These are phyloP conservation scores for Lagenidium giganteum DNA, from an alignment of 352 stramenopile species.

Conservation along the genomic window DNA sequence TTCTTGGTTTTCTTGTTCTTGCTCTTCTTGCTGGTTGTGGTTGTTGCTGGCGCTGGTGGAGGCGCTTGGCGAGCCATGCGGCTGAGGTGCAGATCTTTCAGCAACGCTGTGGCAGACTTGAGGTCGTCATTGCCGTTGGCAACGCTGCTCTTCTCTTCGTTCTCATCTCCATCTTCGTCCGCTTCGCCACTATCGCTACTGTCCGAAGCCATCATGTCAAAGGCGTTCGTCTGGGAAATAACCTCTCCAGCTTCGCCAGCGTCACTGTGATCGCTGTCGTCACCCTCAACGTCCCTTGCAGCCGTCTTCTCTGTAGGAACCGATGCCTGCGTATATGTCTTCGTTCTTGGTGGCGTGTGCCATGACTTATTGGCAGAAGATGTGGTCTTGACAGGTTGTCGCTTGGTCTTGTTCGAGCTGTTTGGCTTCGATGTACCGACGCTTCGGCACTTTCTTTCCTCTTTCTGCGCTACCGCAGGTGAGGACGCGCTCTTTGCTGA, in stretches of 20 bases:
- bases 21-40: slow-evolving; percentile 22
- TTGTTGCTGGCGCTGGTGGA: slow-evolving; percentile 6
- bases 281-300: background rate
- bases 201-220: slow-evolving; percentile 33
- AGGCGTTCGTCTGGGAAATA: slow-evolving; percentile 24
- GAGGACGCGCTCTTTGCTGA: slow-evolving; percentile 3
- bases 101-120: slow-evolving; percentile 27
- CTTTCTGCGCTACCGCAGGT: slow-evolving; percentile 5
- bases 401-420: background rate
- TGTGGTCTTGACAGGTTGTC: no score
- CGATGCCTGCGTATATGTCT: slow-evolving; percentile 1
- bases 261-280: slow-evolving; percentile 12
- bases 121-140: slow-evolving; percentile 11
- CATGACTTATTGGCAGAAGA: no score
- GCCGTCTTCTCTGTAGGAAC: no score
- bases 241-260: slow-evolving; percentile 17
- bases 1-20: slow-evolving; percentile 45
- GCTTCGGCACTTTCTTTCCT: slow-evolving; percentile 9
- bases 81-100: slow-evolving; percentile 62
- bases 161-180: slow-evolving; percentile 17
- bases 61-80: slow-evolving; percentile 41
- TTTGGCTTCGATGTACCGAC: slow-evolving; percentile 13
- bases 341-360: background rate
- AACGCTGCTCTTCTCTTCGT: slow-evolving; percentile 6
- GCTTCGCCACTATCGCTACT: slow-evolving; percentile 21